phyloP scores from a whole-genome alignment of 1,284 basidiomycete species.

The Tylopilus sp. region DNA sequence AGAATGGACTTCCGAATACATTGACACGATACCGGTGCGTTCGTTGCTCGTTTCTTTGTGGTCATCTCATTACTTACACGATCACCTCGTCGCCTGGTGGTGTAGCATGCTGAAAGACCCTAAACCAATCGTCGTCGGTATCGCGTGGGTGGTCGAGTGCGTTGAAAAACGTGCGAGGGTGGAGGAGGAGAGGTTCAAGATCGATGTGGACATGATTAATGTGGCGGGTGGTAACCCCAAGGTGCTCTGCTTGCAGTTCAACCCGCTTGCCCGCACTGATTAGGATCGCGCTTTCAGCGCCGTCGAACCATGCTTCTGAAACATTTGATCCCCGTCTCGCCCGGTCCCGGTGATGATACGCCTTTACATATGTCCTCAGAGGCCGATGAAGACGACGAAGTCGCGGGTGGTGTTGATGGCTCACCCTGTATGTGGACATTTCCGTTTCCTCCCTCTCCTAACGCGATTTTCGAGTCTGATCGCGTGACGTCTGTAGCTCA shows the following conservation, averaged over 20 bases:
- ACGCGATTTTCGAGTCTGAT: conserved; percentile 1
- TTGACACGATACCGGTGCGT: conserved; percentile 67
- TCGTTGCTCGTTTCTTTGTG: neutral
- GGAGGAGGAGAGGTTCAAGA: conserved; percentile 63
- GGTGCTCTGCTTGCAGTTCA: conserved; percentile 41
- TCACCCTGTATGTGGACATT: conserved; percentile 42
- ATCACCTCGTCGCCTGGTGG: neutral
- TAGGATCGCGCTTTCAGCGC: conserved; percentile 33
- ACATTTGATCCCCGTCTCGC: conserved; percentile 39
- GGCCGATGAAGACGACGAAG: conserved; percentile 30
- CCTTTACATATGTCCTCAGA: conserved; percentile 26
- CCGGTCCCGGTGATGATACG: conserved; percentile 27
- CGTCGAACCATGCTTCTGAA: conserved; percentile 70
- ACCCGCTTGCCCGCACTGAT: neutral
- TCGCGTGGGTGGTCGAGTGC: conserved; percentile 90
- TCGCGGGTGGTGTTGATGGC: conserved; percentile 37
- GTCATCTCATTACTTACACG: neutral
- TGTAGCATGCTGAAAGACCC: conserved; percentile 58
- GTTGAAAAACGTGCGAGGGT: conserved; percentile 65
- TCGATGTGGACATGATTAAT: conserved; percentile 67
- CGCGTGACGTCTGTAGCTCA: conserved; percentile 19
- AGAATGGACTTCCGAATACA: conserved; percentile 80
- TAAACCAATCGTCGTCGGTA: conserved; percentile 77
- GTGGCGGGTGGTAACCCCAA: conserved; percentile 65
- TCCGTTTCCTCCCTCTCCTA: neutral